A percentile compares a stretch with the other conserved stretches of the same genome.
Evolutionary conservation across 1,284 basidiomycete species (phyloP).

Genomic region (Trametes versicolor): DNA sequence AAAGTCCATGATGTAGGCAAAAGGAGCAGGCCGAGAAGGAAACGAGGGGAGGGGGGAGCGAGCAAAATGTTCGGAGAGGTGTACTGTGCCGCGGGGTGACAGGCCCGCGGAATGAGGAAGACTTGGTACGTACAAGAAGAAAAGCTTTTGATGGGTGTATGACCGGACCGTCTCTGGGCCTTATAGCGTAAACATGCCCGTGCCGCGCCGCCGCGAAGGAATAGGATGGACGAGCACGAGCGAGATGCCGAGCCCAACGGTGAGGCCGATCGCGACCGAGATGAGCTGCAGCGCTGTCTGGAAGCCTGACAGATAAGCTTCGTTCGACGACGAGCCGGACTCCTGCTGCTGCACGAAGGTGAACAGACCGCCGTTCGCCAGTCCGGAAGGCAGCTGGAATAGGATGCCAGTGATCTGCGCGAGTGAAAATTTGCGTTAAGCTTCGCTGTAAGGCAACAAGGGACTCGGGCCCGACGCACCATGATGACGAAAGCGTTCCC

Average conservation of each 20-base stretch:
- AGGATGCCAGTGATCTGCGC: constrained; percentile 80
- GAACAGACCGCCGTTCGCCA: constrained; percentile 87
- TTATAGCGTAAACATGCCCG: constrained; percentile 67
- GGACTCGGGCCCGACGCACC: constrained; percentile 50
- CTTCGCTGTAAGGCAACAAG: background rate
- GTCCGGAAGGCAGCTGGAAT: constrained; percentile 88
- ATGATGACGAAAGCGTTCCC: constrained; percentile 85
- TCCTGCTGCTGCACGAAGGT: constrained; percentile 72
- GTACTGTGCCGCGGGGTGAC: background rate
- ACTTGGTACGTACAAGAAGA: background rate
- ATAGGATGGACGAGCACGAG: constrained; percentile 68
- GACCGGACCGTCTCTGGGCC: background rate
- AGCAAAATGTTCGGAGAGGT: background rate
- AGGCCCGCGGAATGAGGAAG: background rate
- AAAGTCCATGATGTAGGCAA: background rate
- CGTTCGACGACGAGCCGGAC: constrained; percentile 53
- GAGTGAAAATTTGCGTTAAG: background rate
- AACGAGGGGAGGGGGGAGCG: background rate
- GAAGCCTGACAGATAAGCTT: constrained; percentile 73
- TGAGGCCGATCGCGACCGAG: constrained; percentile 69
- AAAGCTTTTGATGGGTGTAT: background rate
- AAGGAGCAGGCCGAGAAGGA: background rate
- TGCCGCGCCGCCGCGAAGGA: constrained; percentile 62
- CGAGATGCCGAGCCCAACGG: constrained; percentile 77
- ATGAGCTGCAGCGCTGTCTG: constrained; percentile 73